A percentile compares a stretch with the other conserved stretches of the same genome.
Evolutionary conservation across 2,329 filamentous ascomycete genomes (phyloP).

Genomic region (Microsporum ferrugineum): DNA sequence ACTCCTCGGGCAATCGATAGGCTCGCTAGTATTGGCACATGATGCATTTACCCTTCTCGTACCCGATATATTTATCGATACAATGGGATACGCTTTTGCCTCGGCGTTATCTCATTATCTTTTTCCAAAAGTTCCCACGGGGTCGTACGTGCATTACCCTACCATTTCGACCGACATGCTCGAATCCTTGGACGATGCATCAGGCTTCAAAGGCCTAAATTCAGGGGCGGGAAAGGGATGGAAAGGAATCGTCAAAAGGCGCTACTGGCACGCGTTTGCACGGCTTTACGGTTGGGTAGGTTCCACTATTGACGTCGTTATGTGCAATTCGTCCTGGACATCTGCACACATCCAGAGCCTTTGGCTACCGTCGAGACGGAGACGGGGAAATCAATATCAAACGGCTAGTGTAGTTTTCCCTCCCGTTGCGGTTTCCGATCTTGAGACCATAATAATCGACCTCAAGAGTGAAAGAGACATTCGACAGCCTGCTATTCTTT

Average conservation of each 20-base stretch:
- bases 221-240: slow-evolving; percentile 66
- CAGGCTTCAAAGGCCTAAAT: slow-evolving; percentile 61
- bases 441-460: slow-evolving; percentile 63
- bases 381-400: slow-evolving; percentile 35
- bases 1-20: slow-evolving; percentile 82
- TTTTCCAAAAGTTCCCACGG: slow-evolving; percentile 70
- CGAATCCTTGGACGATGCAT: slow-evolving; percentile 58
- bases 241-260: slow-evolving; percentile 59
- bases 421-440: slow-evolving; percentile 77
- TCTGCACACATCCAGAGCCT: slow-evolving; percentile 67
- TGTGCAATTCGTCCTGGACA: slow-evolving; percentile 97
- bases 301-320: slow-evolving; percentile 76
- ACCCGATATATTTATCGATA: slow-evolving; percentile 90
- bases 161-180: slow-evolving; percentile 99
- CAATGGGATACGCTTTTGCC: slow-evolving; percentile 94
- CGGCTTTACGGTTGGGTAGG: slow-evolving; percentile 71
- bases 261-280: slow-evolving; percentile 83
- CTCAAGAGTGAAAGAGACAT: slow-evolving; percentile 51
- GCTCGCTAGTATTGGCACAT: slow-evolving; percentile 75
- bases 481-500: slow-evolving; percentile 65
- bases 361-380: slow-evolving; percentile 51
- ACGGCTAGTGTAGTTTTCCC: slow-evolving; percentile 63
- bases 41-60: slow-evolving; percentile 87
- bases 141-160: slow-evolving; percentile 93
- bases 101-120: slow-evolving; percentile 71